Conservation (phyloP, 345 rosid species). For the Rhodomyrtus tomentosa region DNA sequence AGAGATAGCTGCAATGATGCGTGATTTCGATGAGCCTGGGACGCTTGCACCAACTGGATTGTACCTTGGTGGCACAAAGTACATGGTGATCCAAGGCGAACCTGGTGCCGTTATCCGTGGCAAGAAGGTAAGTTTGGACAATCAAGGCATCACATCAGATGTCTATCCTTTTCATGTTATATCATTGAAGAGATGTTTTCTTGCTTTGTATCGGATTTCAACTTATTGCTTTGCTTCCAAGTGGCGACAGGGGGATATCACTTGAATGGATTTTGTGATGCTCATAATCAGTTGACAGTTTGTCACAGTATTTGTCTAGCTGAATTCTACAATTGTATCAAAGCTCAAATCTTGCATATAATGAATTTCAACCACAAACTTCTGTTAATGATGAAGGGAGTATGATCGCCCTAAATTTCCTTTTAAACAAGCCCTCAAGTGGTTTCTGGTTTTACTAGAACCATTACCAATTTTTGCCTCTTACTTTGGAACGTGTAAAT, state of each 20-base stretch:
- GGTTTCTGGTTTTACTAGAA: background rate
- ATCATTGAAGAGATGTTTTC: background rate
- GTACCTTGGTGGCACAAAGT: conserved; percentile 31
- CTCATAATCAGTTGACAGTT: background rate
- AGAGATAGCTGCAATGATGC: conserved; percentile 19
- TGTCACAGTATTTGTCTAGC: background rate
- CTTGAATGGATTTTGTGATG: background rate
- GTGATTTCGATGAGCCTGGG: conserved; percentile 33
- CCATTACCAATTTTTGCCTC: background rate
- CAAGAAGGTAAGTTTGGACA: conserved; percentile 17
- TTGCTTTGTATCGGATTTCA: background rate
- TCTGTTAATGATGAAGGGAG: background rate
- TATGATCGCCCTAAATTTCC: background rate
- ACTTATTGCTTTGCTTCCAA: background rate
- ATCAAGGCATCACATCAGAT: background rate
- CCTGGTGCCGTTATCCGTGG: conserved; percentile 34
- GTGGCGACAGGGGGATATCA: background rate
- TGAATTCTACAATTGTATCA: background rate
- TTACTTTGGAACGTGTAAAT: background rate
- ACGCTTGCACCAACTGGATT: conserved; percentile 33
- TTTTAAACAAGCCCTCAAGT: background rate
- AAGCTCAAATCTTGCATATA: background rate
- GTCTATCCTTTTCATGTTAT: background rate
- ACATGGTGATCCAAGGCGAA: conserved; percentile 45
- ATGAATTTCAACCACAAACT: background rate